phyloP scores from a whole-genome alignment of 805 yeast genomes.

The Sugiyamaella valdiviana region DNA sequence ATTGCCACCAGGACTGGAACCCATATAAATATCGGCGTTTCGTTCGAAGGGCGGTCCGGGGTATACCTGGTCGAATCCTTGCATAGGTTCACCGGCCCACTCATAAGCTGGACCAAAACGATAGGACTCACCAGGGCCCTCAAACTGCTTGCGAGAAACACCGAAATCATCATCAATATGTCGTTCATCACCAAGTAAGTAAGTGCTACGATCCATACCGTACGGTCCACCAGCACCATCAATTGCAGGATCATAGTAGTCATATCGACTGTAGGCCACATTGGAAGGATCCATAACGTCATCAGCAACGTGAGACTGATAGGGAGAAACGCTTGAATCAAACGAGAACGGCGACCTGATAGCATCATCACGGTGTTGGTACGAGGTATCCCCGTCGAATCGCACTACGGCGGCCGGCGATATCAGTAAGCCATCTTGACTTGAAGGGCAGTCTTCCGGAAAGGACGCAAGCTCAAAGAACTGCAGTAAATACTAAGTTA shows the following conservation, averaged over 20 bases:
- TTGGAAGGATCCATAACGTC: neutral
- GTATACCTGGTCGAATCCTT: neutral
- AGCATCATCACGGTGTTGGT: slow-evolving; percentile 19
- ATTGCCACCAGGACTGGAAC: neutral
- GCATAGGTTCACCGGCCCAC: slow-evolving; percentile 1
- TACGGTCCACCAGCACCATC: too few species aligned
- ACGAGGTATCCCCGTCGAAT: slow-evolving; percentile 16
- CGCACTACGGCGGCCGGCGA: slow-evolving; percentile 11
- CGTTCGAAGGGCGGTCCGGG: neutral
- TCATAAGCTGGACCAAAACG: too few species aligned
- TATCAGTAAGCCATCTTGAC: too few species aligned
- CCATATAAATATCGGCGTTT: neutral
- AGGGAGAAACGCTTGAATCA: neutral
- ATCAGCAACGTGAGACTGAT: neutral
- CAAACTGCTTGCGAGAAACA: too few species aligned
- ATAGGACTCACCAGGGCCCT: too few species aligned
- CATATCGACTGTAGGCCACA: neutral
- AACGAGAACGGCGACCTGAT: neutral
- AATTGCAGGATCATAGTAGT: too few species aligned
- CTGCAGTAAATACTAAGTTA: too few species aligned
- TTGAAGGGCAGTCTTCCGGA: neutral
- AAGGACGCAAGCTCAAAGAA: neutral
- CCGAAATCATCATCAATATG: too few species aligned
- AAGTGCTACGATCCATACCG: too few species aligned
- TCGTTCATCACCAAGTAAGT: too few species aligned